Conservation (phyloP, 2,329 filamentous ascomycete genomes). For the Trichoderma hamatum region DNA sequence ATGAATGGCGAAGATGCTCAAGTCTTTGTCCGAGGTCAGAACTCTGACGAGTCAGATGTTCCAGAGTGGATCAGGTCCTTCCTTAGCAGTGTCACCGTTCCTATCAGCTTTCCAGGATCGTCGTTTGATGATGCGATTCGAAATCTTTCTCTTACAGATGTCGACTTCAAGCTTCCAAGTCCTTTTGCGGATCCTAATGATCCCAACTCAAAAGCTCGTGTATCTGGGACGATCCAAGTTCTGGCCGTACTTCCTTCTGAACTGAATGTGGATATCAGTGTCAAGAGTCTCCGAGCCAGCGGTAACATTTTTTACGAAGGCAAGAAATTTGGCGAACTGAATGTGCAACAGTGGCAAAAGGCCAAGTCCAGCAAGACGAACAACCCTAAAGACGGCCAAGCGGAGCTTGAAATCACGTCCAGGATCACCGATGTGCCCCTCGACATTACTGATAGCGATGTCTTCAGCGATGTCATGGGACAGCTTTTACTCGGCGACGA, state of each 20-base stretch:
- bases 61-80: slow-evolving; percentile 84
- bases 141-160: slow-evolving; percentile 83
- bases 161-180: slow-evolving; percentile 83
- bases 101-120: slow-evolving; percentile 80
- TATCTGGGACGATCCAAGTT: slow-evolving; percentile 83
- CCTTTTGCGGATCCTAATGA: slow-evolving; percentile 75
- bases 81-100: slow-evolving; percentile 78
- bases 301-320: slow-evolving; percentile 80
- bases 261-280: slow-evolving; percentile 82
- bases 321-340: slow-evolving; percentile 77
- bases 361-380: slow-evolving; percentile 77
- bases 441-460: slow-evolving; percentile 75
- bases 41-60: slow-evolving; percentile 65
- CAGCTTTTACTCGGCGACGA: slow-evolving; percentile 74
- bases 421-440: slow-evolving; percentile 78
- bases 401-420: slow-evolving; percentile 73
- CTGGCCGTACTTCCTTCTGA: slow-evolving; percentile 78
- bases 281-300: slow-evolving; percentile 73
- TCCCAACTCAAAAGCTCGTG: slow-evolving; percentile 72
- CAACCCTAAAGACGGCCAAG: slow-evolving; percentile 56
- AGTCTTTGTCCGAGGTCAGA: slow-evolving; percentile 80
- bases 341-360: slow-evolving; percentile 79
- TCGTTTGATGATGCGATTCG: slow-evolving; percentile 81
- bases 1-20: slow-evolving; percentile 78
- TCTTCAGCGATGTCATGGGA: slow-evolving; percentile 81